phyloP scores from a whole-genome alignment of 805 yeast species.

The Wickerhamomyces strasburgensis region DNA sequence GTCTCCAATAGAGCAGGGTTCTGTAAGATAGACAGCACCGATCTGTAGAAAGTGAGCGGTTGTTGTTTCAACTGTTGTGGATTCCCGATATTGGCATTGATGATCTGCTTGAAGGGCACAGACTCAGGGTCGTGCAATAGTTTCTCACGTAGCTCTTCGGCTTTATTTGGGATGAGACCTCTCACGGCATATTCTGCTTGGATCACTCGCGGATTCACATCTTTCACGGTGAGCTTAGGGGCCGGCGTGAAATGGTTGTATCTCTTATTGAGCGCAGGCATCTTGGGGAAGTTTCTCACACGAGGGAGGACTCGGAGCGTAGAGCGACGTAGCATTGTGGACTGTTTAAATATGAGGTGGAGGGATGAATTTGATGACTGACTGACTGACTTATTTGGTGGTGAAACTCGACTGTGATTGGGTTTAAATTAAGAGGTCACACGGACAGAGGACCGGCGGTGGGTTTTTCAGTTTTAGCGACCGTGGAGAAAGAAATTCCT shows the following conservation, averaged over 20 bases:
- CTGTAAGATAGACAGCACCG: constrained; percentile 80
- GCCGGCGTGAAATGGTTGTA: constrained; percentile 19
- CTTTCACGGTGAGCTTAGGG: constrained; percentile 36
- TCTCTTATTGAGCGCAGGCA: not conserved
- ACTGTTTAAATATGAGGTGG: too few relatives aligned
- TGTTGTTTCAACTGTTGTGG: constrained; percentile 95
- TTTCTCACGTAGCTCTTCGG: constrained; percentile 70
- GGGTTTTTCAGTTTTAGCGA: too few relatives aligned
- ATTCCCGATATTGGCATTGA: constrained; percentile 93
- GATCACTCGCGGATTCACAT: constrained; percentile 68
- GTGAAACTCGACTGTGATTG: too few relatives aligned
- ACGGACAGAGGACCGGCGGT: too few relatives aligned
- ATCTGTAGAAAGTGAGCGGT: constrained; percentile 94
- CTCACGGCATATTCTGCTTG: constrained; percentile 95
- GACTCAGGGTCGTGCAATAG: constrained; percentile 52
- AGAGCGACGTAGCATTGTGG: too few relatives aligned
- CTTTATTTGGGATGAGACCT: constrained; percentile 89
- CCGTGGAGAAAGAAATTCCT: too few relatives aligned
- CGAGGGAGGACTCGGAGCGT: too few relatives aligned
- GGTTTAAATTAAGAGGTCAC: too few relatives aligned
- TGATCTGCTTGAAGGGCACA: constrained; percentile 71
- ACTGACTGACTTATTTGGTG: too few relatives aligned
- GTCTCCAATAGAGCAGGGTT: constrained; percentile 62
- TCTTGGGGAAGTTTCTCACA: too few relatives aligned
- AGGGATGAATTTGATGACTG: too few relatives aligned